Evolutionary conservation across 1,139 yeast genomes (phyloP).

Genomic region (Taphrina deformans): DNA sequence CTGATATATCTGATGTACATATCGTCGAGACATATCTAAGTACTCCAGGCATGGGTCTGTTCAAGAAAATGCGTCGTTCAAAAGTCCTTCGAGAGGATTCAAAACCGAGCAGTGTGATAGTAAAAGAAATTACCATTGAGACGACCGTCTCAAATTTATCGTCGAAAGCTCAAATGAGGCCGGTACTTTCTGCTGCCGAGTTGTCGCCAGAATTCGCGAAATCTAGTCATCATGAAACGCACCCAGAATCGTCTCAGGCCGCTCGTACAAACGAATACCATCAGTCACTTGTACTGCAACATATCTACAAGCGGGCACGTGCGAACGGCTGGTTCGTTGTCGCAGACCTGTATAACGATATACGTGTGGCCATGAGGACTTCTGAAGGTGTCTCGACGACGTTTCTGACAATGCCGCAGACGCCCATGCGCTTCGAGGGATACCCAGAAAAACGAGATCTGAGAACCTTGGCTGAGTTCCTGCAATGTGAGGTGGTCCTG

Average conservation of each 20-base stretch:
- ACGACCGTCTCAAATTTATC: background rate
- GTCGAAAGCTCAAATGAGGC: no score
- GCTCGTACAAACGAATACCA: constrained; percentile 19
- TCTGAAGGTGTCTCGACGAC: background rate
- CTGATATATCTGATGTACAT: background rate
- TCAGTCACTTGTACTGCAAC: constrained; percentile 36
- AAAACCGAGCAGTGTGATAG: background rate
- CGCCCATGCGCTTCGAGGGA: background rate
- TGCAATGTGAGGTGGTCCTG: constrained; percentile 10
- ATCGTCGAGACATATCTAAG: background rate
- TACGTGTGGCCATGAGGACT: background rate
- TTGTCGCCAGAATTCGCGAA: background rate
- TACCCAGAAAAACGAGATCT: background rate
- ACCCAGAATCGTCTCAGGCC: no score
- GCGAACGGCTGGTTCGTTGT: constrained; percentile 35
- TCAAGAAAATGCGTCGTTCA: background rate
- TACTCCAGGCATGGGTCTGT: background rate
- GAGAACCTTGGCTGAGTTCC: constrained; percentile 5
- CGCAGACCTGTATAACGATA: background rate
- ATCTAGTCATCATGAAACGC: background rate
- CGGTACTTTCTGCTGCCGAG: no score
- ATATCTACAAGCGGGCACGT: constrained; percentile 35
- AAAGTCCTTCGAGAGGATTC: background rate
- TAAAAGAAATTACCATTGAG: background rate
- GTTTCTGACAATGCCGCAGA: background rate